Evolutionary conservation across 2,329 filamentous ascomycete genomes (phyloP), one percentile per base, ranked within the genome.

Genomic region (Penicillium sp.): DNA sequence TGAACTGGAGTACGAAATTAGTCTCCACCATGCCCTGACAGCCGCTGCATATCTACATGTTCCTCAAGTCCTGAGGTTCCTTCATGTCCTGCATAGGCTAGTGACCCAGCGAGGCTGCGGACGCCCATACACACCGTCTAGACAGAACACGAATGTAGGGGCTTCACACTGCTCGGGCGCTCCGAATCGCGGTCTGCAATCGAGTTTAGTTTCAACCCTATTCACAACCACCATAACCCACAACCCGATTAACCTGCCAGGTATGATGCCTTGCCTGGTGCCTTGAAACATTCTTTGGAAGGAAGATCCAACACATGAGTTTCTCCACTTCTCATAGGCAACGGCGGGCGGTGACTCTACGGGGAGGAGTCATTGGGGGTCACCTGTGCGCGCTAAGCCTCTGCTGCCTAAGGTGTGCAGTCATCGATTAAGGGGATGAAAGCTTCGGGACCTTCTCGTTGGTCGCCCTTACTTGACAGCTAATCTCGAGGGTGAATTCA

Each of bases 351-450:
- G 61, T 63, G 62, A 67, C 60, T 50, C 57, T 56, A 62, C 30
- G 26, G 30, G 38, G 7, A 42, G 40, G 63, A 67, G 63, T 67
- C 65, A 67, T 61, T 26, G 53, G 10, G 19, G 40, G 54, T 65
- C 61, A 66, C 45, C 56, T 60, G 59, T 44, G 40, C 38, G 50
- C 63, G 60, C 58, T 53, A 45, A 57, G 45, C 45, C 40, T 37
- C 63, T 67, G 61, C 38, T 67, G 65, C 65, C 63, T 67, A 64
- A 64, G 56, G 38, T 53, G 53, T 40, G 33, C 45, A 30, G 63
- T 63, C 62, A 66, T 61, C 57, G 12, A 54, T 19, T 45, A 57
- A 53, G 49, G 55, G 44, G 50, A 37, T 33, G 38, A 58, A 24
- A 12, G 55, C 26, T 42, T n/a, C n/a, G 19, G 6, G 35, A 3